A percentile compares a stretch with the other conserved stretches of the same genome.
These are phyloP conservation scores for Clonostachys byssicola DNA, from an alignment of 2,329 filamentous ascomycete genomes.

Conservation along the genomic window DNA sequence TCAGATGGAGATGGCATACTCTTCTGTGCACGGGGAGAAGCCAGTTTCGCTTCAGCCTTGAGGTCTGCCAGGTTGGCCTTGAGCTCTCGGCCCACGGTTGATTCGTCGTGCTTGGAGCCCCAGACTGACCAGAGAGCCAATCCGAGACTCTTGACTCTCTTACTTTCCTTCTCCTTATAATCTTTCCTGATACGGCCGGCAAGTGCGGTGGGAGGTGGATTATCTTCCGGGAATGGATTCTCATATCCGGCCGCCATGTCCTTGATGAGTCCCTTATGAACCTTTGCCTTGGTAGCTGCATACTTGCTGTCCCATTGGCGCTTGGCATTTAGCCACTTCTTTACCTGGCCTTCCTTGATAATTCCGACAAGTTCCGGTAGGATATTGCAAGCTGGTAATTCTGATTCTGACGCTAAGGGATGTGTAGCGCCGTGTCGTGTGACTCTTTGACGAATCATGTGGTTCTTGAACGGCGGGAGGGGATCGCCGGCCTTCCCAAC, in stretches of 20 bases:
- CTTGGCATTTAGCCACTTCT: conserved; percentile 79
- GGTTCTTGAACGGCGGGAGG: conserved; percentile 71
- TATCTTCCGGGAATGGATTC: conserved; percentile 67
- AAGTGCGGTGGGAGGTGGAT: conserved; percentile 78
- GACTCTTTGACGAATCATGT: conserved; percentile 91
- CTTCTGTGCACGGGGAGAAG: conserved; percentile 33
- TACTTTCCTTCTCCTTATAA: conserved; percentile 30
- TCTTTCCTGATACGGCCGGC: conserved; percentile 60
- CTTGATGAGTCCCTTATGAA: conserved; percentile 69
- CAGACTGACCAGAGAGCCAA: conserved; percentile 82
- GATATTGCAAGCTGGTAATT: conserved; percentile 63
- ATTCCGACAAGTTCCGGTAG: conserved; percentile 65
- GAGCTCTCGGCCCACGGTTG: conserved; percentile 58
- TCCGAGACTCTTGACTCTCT: conserved; percentile 65
- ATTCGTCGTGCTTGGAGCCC: conserved; percentile 85
- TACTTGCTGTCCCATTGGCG: conserved; percentile 71
- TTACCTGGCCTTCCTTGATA: conserved; percentile 74
- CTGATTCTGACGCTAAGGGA: conserved; percentile 57
- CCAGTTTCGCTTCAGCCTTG: conserved; percentile 18
- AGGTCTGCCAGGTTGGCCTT: conserved; percentile 43
- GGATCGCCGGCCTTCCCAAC: conserved; percentile 86
- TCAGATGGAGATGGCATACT: conserved; percentile 36
- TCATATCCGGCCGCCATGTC: conserved; percentile 67
- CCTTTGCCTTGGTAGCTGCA: conserved; percentile 60
- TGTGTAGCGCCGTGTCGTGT: conserved; percentile 73